A percentile compares a stretch with the other conserved stretches of the same genome.
These are phyloP conservation scores for Pyrenophora graminea DNA, from an alignment of 2,329 filamentous ascomycete genomes.

Conservation along the genomic window DNA sequence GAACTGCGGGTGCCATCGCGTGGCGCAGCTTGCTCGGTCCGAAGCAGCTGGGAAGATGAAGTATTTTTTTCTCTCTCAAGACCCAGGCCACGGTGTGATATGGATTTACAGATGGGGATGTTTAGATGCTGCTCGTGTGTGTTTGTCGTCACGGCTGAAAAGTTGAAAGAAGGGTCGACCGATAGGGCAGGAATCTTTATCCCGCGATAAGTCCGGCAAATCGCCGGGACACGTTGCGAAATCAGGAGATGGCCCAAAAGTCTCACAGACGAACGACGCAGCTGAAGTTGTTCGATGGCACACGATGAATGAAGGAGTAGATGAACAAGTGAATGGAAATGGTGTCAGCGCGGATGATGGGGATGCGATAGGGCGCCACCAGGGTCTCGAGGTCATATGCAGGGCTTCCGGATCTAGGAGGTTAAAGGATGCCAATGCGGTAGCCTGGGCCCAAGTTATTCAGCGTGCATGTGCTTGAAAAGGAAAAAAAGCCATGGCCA, in stretches of 20 bases:
- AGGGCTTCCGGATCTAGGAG: slow-evolving; percentile 18
- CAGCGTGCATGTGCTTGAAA: slow-evolving; percentile 3
- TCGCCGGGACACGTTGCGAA: slow-evolving; percentile 8
- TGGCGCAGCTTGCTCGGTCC: not conserved
- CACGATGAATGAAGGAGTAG: not conserved
- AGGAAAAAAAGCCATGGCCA: slow-evolving; percentile 4
- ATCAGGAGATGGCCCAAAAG: not conserved
- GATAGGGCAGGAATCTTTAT: slow-evolving; percentile 15
- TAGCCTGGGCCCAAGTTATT: slow-evolving; percentile 3
- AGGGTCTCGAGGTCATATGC: slow-evolving; percentile 13
- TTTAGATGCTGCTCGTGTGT: not conserved
- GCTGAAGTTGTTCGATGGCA: not conserved
- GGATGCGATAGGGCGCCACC: slow-evolving; percentile 11
- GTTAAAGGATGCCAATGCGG: slow-evolving; percentile 4
- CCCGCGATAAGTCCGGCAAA: slow-evolving; percentile 18
- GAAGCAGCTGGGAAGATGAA: not conserved
- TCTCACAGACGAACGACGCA: not conserved
- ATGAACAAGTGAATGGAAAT: not conserved
- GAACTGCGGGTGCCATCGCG: slow-evolving; percentile 36
- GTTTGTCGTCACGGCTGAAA: slow-evolving; percentile 11
- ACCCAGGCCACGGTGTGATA: no score
- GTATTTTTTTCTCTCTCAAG: not conserved
- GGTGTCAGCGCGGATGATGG: slow-evolving; percentile 14
- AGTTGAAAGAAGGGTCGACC: slow-evolving; percentile 6
- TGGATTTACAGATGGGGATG: not conserved